These are phyloP conservation scores for Podaxis mareebaensis DNA, from an alignment of 768 basidiomycete genomes.

Conservation along the genomic window DNA sequence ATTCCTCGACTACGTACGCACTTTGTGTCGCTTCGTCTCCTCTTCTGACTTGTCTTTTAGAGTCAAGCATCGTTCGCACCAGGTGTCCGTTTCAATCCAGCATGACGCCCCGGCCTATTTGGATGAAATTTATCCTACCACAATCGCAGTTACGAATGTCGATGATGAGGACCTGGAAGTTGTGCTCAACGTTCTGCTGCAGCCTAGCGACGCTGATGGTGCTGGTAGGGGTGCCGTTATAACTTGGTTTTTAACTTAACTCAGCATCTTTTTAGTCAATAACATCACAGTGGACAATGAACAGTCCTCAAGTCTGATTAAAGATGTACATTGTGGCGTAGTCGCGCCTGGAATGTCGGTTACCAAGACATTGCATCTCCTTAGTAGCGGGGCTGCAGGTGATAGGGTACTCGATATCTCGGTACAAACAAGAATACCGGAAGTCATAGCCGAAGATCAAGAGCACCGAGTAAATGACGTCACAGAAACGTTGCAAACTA, in stretches of 20 bases:
- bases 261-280: slow-evolving; percentile 45
- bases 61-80: slow-evolving; percentile 64
- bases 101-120: slow-evolving; percentile 75
- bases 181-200: slow-evolving; percentile 72
- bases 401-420: slow-evolving; percentile 82
- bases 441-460: slow-evolving; percentile 22
- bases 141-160: slow-evolving; percentile 65
- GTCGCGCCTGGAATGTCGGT: slow-evolving; percentile 58
- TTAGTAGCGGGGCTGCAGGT: slow-evolving; percentile 61
- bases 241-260: background rate
- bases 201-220: slow-evolving; percentile 76
- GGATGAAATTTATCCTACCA: slow-evolving; percentile 79
- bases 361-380: slow-evolving; percentile 64
- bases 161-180: slow-evolving; percentile 74
- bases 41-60: slow-evolving; percentile 32
- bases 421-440: slow-evolving; percentile 55
- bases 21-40: slow-evolving; percentile 8
- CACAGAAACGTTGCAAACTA: slow-evolving; percentile 67
- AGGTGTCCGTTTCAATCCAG: slow-evolving; percentile 51
- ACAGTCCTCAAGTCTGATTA: slow-evolving; percentile 71
- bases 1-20: slow-evolving; percentile 50
- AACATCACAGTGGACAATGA: slow-evolving; percentile 61
- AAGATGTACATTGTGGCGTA: slow-evolving; percentile 66
- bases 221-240: slow-evolving; percentile 47
- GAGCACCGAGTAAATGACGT: slow-evolving; percentile 30